Percentiles rank a stretch among this genome's conserved stretches.
Conservation (phyloP, 352 stramenopile species). For the Pythium dissotocum region DNA sequence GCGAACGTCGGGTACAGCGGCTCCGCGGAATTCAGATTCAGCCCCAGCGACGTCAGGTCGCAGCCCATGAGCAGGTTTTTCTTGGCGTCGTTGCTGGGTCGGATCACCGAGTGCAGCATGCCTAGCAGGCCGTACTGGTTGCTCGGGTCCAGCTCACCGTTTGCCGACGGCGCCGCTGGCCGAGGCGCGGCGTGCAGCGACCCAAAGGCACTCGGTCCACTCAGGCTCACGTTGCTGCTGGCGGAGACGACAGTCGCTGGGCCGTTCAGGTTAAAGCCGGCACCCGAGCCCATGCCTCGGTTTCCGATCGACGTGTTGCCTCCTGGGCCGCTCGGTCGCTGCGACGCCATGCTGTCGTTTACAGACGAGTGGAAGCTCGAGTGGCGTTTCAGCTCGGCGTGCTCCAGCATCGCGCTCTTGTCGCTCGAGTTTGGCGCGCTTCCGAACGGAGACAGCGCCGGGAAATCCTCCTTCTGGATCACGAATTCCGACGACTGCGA, state of each 20-base stretch:
- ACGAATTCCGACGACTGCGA: constrained; percentile 75
- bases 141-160: constrained; percentile 60
- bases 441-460: constrained; percentile 72
- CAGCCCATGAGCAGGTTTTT: constrained; percentile 79
- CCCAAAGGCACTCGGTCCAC: constrained; percentile 53
- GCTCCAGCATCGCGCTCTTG: constrained; percentile 46
- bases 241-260: neutral
- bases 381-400: constrained; percentile 60
- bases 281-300: constrained; percentile 24
- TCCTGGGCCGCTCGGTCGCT: constrained; percentile 41
- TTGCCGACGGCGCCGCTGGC: constrained; percentile 23
- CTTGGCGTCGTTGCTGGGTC: constrained; percentile 62
- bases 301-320: constrained; percentile 64
- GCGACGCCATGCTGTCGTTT: constrained; percentile 59
- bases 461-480: constrained; percentile 88
- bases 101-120: constrained; percentile 82
- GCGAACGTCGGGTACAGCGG: constrained; percentile 81
- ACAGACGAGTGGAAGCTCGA: constrained; percentile 71
- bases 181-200: constrained; percentile 45
- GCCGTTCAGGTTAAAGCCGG: constrained; percentile 7
- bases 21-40: constrained; percentile 87
- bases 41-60: constrained; percentile 78
- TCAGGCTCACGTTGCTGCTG: constrained; percentile 48
- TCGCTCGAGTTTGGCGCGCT: constrained; percentile 38
- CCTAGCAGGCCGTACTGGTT: constrained; percentile 81